These are phyloP conservation scores for Tylopilus sp. DNA, from an alignment of 1,284 basidiomycete genomes.

Conservation along the genomic window DNA sequence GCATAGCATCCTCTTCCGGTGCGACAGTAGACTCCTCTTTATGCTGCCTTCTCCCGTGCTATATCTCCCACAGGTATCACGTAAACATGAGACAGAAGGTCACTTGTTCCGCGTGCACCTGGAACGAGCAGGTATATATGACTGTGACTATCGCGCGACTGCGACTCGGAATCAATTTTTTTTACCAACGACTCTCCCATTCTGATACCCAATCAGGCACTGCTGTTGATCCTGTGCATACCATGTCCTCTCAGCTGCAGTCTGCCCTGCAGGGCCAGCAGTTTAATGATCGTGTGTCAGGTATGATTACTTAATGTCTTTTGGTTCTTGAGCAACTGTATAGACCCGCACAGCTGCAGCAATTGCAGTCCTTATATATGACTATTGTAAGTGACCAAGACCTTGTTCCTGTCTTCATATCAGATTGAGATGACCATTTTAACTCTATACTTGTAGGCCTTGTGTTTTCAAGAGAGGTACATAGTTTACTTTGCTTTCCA, in stretches of 20 bases:
- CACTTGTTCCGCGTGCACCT: too few relatives aligned
- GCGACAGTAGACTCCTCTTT: too few relatives aligned
- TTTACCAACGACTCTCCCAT: too few relatives aligned
- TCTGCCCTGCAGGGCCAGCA: background rate
- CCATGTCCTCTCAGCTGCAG: background rate
- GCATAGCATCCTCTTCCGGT: too few relatives aligned
- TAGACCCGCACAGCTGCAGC: background rate
- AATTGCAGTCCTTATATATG: background rate
- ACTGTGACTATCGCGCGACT: too few relatives aligned
- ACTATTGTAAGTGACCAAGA: background rate
- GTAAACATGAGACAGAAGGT: too few relatives aligned
- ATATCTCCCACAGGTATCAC: too few relatives aligned
- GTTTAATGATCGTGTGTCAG: background rate
- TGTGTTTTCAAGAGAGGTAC: slow-evolving; percentile 11
- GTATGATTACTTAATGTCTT: background rate
- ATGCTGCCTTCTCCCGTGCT: too few relatives aligned
- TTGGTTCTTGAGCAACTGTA: background rate
- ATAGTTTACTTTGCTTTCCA: background rate
- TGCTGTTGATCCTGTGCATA: too few relatives aligned
- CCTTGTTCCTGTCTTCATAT: background rate
- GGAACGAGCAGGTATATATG: too few relatives aligned
- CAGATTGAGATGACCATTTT: background rate
- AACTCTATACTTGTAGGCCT: slow-evolving; percentile 7
- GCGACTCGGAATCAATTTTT: too few relatives aligned
- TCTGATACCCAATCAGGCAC: too few relatives aligned